These are phyloP conservation scores for Cyclotella atomus DNA, from an alignment of 108 stramenopile species.

Conservation along the genomic window DNA sequence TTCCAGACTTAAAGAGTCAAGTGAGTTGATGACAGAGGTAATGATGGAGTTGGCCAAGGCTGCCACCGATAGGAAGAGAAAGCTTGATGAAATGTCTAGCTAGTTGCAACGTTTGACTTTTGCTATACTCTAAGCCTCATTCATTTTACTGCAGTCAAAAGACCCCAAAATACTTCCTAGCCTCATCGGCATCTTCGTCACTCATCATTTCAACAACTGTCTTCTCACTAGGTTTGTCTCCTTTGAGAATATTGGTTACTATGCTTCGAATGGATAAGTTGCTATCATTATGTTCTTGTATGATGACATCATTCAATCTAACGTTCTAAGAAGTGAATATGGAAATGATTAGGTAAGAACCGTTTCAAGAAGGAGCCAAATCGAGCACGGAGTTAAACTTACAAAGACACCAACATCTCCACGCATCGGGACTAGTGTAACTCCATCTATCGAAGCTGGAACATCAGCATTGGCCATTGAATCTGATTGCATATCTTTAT, in stretches of 20 bases:
- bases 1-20: not conserved
- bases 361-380: no score
- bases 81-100: not conserved
- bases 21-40: not conserved
- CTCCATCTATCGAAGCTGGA: slow-evolving; percentile 29
- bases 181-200: slow-evolving; percentile 68
- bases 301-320: slow-evolving; percentile 16
- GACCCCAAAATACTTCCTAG: slow-evolving; percentile 66
- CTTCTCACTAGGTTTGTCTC: not conserved
- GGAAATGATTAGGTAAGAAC: not conserved
- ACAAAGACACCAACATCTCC: slow-evolving; percentile 17
- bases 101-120: no score
- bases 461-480: slow-evolving; percentile 1
- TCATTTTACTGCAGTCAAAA: no score
- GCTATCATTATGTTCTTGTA: not conserved
- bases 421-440: slow-evolving; percentile 38
- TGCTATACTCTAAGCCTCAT: no score
- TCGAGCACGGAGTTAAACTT: not conserved
- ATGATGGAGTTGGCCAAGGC: slow-evolving; percentile 1
- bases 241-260: not conserved
- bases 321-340: not conserved
- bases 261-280: not conserved
- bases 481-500: slow-evolving; percentile 5
- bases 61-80: not conserved
- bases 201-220: slow-evolving; percentile 44